Evolutionary conservation across 148 eudicot species (phyloP).

Genomic region (Silene uniflora): DNA sequence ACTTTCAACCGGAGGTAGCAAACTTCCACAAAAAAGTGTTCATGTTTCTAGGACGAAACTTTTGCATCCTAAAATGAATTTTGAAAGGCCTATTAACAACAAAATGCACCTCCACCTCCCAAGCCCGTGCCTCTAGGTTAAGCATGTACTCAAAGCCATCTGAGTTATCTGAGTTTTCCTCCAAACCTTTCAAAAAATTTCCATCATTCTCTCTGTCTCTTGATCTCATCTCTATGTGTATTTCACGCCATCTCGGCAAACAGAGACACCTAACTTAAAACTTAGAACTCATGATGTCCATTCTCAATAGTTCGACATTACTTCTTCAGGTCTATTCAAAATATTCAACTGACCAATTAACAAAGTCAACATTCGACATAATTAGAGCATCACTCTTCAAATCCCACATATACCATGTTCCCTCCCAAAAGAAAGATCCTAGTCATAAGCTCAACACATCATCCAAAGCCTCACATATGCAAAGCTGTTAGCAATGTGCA

Average conservation of each 20-base stretch:
- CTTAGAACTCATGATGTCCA: neutral
- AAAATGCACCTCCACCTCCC: neutral
- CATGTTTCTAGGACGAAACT: neutral
- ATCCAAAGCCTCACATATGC: neutral
- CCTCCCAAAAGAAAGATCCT: conserved; percentile 1
- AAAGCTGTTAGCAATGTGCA: neutral
- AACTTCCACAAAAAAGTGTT: neutral
- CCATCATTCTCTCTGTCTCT: neutral
- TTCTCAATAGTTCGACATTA: neutral
- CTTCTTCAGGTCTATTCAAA: neutral
- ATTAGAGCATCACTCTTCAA: neutral
- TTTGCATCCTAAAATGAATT: neutral
- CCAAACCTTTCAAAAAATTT: neutral
- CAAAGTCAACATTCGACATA: neutral
- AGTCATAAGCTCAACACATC: neutral
- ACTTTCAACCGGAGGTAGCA: neutral
- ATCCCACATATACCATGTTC: neutral
- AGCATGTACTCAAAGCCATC: neutral
- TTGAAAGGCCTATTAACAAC: neutral
- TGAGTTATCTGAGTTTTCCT: neutral
- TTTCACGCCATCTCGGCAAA: neutral
- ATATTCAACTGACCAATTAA: neutral
- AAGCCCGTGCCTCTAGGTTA: neutral
- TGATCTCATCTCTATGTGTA: neutral
- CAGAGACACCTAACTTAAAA: neutral